A percentile compares a stretch with the other conserved stretches of the same genome.
Evolutionary conservation across 73 alveolate genomes (phyloP).

Genomic region (Paramecium octaurelia): DNA sequence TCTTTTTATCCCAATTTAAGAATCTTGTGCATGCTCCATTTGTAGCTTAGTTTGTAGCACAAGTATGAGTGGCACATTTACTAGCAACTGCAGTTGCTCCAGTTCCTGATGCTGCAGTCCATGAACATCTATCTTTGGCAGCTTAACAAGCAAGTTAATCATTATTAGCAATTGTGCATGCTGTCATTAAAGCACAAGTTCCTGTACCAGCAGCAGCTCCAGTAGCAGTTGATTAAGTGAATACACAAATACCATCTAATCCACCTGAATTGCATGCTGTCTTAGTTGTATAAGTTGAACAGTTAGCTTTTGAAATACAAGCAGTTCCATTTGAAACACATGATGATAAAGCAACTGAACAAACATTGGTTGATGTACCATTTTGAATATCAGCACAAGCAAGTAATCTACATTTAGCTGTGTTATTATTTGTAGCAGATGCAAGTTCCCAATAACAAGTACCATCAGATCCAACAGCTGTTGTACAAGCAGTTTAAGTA

Average conservation of each 20-base stretch:
- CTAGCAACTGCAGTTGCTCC: background rate
- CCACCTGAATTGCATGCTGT: constrained; percentile 18
- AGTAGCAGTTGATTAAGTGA: background rate
- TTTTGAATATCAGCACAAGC: background rate
- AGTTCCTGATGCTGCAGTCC: background rate
- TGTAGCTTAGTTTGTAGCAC: background rate
- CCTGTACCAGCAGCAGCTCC: constrained; percentile 22
- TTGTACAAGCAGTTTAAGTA: background rate
- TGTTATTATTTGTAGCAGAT: background rate
- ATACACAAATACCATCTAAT: constrained; percentile 4
- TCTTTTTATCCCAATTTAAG: background rate
- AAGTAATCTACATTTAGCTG: background rate
- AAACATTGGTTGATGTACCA: background rate
- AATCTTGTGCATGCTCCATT: background rate
- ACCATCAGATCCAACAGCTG: constrained; percentile 20
- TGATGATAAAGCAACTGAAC: background rate
- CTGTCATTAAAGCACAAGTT: constrained; percentile 7
- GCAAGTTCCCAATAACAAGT: background rate
- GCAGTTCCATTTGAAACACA: constrained; percentile 35
- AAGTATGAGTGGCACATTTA: background rate
- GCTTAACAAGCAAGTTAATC: background rate
- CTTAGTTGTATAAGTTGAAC: background rate
- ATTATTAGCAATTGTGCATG: background rate
- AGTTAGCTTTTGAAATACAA: constrained; percentile 1
- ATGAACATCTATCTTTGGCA: background rate